These are phyloP conservation scores for Prunus salicina DNA, from an alignment of 306 rosid genomes.

Conservation along the genomic window DNA sequence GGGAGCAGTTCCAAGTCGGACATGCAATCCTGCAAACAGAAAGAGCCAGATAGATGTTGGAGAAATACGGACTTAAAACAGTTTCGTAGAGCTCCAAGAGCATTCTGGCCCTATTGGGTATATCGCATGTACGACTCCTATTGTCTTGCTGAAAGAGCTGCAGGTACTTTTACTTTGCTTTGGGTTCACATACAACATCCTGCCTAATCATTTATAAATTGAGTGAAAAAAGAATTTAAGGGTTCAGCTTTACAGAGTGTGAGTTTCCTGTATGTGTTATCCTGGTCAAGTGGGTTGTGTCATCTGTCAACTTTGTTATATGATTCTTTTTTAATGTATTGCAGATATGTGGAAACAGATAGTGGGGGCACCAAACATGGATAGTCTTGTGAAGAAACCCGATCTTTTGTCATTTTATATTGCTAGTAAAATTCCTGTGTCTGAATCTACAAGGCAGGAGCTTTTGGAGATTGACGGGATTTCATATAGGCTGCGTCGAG, in stretches of 20 bases:
- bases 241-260: neutral
- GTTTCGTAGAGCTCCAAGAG: conserved; percentile 54
- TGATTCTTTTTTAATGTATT: conserved; percentile 9
- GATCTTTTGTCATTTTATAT: conserved; percentile 76
- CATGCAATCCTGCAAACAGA: conserved; percentile 39
- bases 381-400: conserved; percentile 75
- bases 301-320: neutral
- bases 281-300: neutral
- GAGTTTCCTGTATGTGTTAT: neutral
- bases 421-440: conserved; percentile 94
- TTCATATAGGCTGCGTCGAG: conserved; percentile 86
- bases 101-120: conserved; percentile 86
- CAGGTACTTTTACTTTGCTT: conserved; percentile 57
- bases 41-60: conserved; percentile 27
- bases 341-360: conserved; percentile 93
- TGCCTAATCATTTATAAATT: neutral
- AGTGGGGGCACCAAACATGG: conserved; percentile 77
- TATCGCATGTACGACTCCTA: conserved; percentile 88
- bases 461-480: conserved; percentile 89
- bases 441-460: conserved; percentile 93
- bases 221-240: neutral
- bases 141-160: conserved; percentile 77
- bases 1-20: conserved; percentile 49
- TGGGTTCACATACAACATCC: conserved; percentile 5
- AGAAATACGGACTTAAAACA: conserved; percentile 30